These are phyloP conservation scores for Coniochaeta hoffmannii DNA, from an alignment of 2,329 filamentous ascomycete genomes.

Conservation along the genomic window DNA sequence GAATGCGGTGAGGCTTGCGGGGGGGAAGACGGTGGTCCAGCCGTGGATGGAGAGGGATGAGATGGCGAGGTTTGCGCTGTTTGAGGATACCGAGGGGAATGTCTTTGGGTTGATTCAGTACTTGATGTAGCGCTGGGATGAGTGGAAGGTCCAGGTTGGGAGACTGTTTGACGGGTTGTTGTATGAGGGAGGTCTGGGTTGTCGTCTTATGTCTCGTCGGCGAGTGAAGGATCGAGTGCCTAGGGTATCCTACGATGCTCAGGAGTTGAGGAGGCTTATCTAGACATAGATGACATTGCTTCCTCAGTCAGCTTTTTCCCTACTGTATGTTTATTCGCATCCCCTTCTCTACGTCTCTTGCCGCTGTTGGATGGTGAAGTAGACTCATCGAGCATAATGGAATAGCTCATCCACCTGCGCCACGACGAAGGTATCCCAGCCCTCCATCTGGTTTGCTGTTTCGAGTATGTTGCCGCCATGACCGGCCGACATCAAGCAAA, in stretches of 20 bases:
- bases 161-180: not conserved
- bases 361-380: too few relatives aligned
- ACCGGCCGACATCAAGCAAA: too few relatives aligned
- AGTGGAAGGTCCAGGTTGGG: not conserved
- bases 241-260: too few relatives aligned
- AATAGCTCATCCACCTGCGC: too few relatives aligned
- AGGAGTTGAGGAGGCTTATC: not conserved
- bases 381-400: too few relatives aligned
- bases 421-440: too few relatives aligned
- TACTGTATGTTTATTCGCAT: not conserved
- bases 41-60: conserved; percentile 1
- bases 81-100: conserved; percentile 3
- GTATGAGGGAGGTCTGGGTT: too few relatives aligned
- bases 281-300: not conserved
- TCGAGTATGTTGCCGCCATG: too few relatives aligned
- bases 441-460: too few relatives aligned
- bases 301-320: not conserved
- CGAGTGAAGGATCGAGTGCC: too few relatives aligned
- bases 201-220: too few relatives aligned
- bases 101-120: conserved; percentile 2
- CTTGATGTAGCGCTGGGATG: not conserved
- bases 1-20: not conserved
- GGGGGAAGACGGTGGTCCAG: conserved; percentile 1
- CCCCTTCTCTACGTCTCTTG: too few relatives aligned
- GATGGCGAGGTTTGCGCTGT: conserved; percentile 2